Evolutionary conservation across 805 yeast species (phyloP), one percentile per base, ranked within the genome.

Genomic region (Cyberlindnera mycetangii): DNA sequence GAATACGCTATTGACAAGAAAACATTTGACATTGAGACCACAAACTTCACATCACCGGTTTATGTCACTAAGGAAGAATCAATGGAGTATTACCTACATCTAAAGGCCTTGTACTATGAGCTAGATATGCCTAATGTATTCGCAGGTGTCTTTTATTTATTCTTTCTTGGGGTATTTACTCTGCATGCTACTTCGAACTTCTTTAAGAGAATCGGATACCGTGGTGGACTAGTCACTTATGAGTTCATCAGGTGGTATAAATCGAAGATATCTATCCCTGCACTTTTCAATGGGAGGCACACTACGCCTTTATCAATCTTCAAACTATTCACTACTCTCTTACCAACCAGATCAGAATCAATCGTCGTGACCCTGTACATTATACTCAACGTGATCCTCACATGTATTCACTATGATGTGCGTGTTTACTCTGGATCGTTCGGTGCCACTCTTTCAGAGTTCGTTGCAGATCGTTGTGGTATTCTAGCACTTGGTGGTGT

Each of bases 91-190:
- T 42, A 42, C 24, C 19, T 19, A 3, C 50, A 46, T 27, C 39
- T 44, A 8, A 21, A 45, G 27, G 25, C 20, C 8, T 3, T 33
- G 3, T 47, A 51, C 37, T 55, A 43, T 39, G 52, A 58, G 38
- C 49, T 50, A 44, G 60, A 56, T 34, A 25, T 25, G 31, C 48
- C 51, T n/a, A 41, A 42, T 7, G 7, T 42, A 6, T 51, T 53
- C 64, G 62, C 55, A 5, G 66, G 61, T 37, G 64, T 62, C 5
- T 52, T 73, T 25, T 49, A 66, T 41, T 56, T 60, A 8, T 74
- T 64, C 52, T 75, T 75, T 66, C 61, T 62, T n/a, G 15, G 65
- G 2, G 62, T 73, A 0, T 55, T 74, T 51, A n/a, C 70, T 0
- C 30, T 69, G 15, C 65, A 69, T 19, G 64, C 67, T 12, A n/a